Percentiles rank a stretch among this genome's conserved stretches.
Evolutionary conservation across 768 basidiomycete species (phyloP).

Genomic region (Pleurotus tuoliensis): DNA sequence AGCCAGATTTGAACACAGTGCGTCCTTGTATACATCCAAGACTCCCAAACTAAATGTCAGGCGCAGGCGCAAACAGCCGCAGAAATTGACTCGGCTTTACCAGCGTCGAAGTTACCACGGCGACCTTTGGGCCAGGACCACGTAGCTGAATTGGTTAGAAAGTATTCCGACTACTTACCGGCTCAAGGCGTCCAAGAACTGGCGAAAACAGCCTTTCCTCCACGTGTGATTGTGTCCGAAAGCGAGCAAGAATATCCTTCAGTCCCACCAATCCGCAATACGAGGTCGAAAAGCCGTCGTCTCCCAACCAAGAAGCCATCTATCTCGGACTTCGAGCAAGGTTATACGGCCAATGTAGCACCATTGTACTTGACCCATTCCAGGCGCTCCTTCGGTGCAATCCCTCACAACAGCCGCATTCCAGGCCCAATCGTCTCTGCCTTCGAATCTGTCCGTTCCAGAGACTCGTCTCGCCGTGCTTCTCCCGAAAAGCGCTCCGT

Average conservation of each 20-base stretch:
- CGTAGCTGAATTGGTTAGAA: slow-evolving; percentile 84
- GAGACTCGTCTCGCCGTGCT: slow-evolving; percentile 54
- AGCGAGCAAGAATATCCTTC: slow-evolving; percentile 70
- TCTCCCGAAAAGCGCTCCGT: slow-evolving; percentile 70
- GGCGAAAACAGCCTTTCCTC: slow-evolving; percentile 65
- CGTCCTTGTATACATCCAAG: too few species aligned
- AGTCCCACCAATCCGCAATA: slow-evolving; percentile 30
- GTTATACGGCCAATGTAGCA: slow-evolving; percentile 91
- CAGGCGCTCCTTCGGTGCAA: slow-evolving; percentile 39
- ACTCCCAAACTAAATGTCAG: too few species aligned
- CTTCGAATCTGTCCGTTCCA: slow-evolving; percentile 41
- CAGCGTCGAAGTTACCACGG: slow-evolving; percentile 59
- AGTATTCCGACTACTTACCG: slow-evolving; percentile 75
- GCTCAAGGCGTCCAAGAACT: slow-evolving; percentile 69
- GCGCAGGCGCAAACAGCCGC: slow-evolving; percentile 6
- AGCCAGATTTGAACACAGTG: too few species aligned
- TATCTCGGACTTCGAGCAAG: slow-evolving; percentile 83
- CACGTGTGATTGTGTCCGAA: slow-evolving; percentile 62
- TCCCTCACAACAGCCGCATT: slow-evolving; percentile 40
- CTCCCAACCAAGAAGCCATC: slow-evolving; percentile 51
- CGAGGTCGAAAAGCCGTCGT: slow-evolving; percentile 46
- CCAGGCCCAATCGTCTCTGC: slow-evolving; percentile 46
- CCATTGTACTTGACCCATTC: slow-evolving; percentile 63
- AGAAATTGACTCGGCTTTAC: slow-evolving; percentile 24
- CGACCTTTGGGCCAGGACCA: slow-evolving; percentile 51